Evolutionary conservation across 306 rosid genomes (phyloP).

Genomic region (Carpinus viminea): DNA sequence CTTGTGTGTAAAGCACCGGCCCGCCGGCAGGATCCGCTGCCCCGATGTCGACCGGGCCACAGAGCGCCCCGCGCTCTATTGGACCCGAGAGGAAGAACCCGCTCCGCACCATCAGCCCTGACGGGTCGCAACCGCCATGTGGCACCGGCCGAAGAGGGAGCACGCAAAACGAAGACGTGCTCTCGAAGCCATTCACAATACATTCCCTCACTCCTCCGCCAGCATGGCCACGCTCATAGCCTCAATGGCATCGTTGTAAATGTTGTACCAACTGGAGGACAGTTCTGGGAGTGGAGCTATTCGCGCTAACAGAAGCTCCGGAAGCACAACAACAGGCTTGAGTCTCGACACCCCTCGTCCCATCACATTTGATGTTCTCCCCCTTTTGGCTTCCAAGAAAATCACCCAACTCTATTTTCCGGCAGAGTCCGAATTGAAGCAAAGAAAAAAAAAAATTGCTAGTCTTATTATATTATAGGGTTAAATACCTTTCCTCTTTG

Average conservation of each 20-base stretch:
- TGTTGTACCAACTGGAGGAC: conserved; percentile 66
- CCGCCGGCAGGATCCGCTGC: conserved; percentile 11
- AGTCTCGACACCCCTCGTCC: conserved; percentile 74
- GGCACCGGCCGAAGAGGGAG: conserved; percentile 93
- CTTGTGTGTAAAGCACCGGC: too few relatives aligned
- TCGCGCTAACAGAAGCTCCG: conserved; percentile 86
- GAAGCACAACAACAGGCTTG: conserved; percentile 71
- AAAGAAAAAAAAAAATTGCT: background rate
- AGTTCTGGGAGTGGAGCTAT: conserved; percentile 73
- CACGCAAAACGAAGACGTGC: conserved; percentile 75
- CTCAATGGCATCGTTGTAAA: conserved; percentile 52
- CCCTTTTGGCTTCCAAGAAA: conserved; percentile 40
- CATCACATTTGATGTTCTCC: conserved; percentile 79
- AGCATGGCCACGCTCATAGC: conserved; percentile 27
- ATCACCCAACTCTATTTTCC: conserved; percentile 34
- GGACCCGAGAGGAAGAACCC: conserved; percentile 96
- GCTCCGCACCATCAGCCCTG: conserved; percentile 64
- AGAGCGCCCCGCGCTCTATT: conserved; percentile 78
- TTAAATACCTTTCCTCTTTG: too few relatives aligned
- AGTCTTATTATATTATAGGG: background rate
- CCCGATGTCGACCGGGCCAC: conserved; percentile 74
- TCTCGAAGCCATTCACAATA: conserved; percentile 78
- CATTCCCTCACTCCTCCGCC: conserved; percentile 45
- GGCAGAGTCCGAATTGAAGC: conserved; percentile 40
- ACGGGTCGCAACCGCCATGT: conserved; percentile 50